Evolutionary conservation across 768 basidiomycete genomes (phyloP).

Genomic region (Tylopilus rubrobrunneus): DNA sequence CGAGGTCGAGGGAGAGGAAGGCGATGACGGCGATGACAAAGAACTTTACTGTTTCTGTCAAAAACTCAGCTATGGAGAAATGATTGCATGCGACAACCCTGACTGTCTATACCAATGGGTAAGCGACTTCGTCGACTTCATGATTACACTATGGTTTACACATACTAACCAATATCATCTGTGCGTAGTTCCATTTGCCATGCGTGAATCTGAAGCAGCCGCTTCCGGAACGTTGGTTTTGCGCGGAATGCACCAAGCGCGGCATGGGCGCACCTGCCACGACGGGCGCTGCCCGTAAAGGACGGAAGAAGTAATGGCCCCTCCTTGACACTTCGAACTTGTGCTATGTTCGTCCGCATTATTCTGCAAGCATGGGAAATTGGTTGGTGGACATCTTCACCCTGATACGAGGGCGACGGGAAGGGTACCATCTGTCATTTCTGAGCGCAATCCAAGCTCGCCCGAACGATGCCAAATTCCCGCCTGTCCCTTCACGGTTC

Average conservation of each 20-base stretch:
- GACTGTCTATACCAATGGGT: conserved; percentile 62
- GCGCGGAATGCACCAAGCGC: conserved; percentile 47
- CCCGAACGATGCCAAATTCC: neutral
- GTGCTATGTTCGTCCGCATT: neutral
- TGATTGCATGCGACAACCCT: conserved; percentile 62
- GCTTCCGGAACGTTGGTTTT: conserved; percentile 57
- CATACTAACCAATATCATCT: conserved; percentile 9
- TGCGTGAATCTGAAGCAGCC: conserved; percentile 57
- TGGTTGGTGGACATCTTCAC: conserved; percentile 1
- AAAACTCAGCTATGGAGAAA: conserved; percentile 61
- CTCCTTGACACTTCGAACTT: neutral
- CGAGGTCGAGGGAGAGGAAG: conserved; percentile 40
- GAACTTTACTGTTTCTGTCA: conserved; percentile 61
- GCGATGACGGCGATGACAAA: conserved; percentile 55
- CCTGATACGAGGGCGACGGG: neutral
- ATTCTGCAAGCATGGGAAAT: neutral
- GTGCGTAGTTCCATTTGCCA: conserved; percentile 53
- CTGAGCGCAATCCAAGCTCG: neutral
- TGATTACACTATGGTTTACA: conserved; percentile 1
- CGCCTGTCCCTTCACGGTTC: neutral
- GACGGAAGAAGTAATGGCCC: conserved; percentile 37
- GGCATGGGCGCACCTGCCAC: conserved; percentile 31
- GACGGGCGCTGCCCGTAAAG: conserved; percentile 33
- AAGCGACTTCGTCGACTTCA: conserved; percentile 23
- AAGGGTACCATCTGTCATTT: neutral